Conservation (phyloP, 1,284 basidiomycete species). For the Amylostereum chailletii region DNA sequence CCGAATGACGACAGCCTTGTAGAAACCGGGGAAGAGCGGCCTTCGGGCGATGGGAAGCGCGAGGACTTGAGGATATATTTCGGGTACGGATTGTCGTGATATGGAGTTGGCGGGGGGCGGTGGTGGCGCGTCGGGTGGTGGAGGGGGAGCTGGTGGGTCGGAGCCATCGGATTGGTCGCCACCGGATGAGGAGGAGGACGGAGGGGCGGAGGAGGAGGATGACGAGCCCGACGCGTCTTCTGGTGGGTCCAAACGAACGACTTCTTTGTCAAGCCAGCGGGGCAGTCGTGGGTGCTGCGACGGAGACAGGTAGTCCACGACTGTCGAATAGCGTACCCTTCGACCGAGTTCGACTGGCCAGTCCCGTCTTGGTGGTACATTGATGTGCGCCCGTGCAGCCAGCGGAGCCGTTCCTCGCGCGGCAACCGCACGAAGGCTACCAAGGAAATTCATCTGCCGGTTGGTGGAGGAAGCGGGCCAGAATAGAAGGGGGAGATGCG, state of each 20-base stretch:
- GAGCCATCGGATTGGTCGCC: slow-evolving; percentile 20
- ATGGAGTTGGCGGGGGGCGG: slow-evolving; percentile 47
- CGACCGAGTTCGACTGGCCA: background rate
- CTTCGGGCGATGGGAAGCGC: slow-evolving; percentile 94
- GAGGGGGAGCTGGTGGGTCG: slow-evolving; percentile 22
- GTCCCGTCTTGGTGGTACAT: background rate
- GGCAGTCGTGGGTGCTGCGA: background rate
- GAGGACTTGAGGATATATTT: slow-evolving; percentile 89
- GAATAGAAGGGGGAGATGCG: background rate
- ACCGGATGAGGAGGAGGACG: slow-evolving; percentile 15
- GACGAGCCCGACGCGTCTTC: slow-evolving; percentile 13
- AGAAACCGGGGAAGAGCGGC: slow-evolving; percentile 96
- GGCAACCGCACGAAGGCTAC: slow-evolving; percentile 5
- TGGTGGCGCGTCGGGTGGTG: slow-evolving; percentile 26
- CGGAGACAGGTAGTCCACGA: slow-evolving; percentile 2
- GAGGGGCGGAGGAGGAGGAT: slow-evolving; percentile 15
- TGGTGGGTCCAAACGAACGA: slow-evolving; percentile 12
- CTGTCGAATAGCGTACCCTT: slow-evolving; percentile 4
- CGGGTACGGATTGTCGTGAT: slow-evolving; percentile 78
- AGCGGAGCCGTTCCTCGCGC: slow-evolving; percentile 2
- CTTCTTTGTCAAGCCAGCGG: slow-evolving; percentile 15
- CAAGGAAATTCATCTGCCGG: slow-evolving; percentile 1
- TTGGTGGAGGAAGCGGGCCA: background rate
- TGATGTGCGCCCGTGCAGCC: background rate
- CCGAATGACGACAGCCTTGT: slow-evolving; percentile 92